A percentile compares a stretch with the other conserved stretches of the same genome.
phyloP scores from a whole-genome alignment of 306 rosid genomes.

The Astragalus membranaceus region DNA sequence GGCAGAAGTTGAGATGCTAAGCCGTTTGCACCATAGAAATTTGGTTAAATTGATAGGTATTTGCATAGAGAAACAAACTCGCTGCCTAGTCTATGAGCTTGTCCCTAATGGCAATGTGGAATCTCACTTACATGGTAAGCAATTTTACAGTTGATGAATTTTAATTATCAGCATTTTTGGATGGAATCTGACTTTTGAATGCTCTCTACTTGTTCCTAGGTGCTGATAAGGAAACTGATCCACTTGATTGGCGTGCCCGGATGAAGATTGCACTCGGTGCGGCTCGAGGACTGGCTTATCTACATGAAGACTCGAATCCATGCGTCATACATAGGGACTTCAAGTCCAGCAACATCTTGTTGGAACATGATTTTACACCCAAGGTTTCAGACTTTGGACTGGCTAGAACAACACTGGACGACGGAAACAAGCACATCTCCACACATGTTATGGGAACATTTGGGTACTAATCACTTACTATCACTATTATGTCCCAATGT shows the following conservation, averaged over 20 bases:
- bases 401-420: constrained; percentile 73
- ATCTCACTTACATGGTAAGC: constrained; percentile 79
- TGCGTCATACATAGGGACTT: constrained; percentile 87
- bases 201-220: constrained; percentile 35
- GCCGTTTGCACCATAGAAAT: constrained; percentile 86
- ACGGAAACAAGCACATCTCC: constrained; percentile 71
- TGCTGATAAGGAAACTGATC: constrained; percentile 64
- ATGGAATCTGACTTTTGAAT: background rate
- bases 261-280: constrained; percentile 90
- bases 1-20: constrained; percentile 88
- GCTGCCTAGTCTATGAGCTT: constrained; percentile 80
- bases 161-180: background rate
- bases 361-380: constrained; percentile 74
- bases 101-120: constrained; percentile 90
- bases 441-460: constrained; percentile 96
- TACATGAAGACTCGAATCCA: constrained; percentile 88
- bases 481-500: background rate
- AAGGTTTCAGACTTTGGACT: constrained; percentile 93
- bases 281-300: constrained; percentile 82
- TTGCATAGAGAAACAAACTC: constrained; percentile 64
- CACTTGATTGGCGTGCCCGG: constrained; percentile 75
- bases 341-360: constrained; percentile 83
- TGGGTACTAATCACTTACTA: constrained; percentile 42
- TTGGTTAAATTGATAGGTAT: constrained; percentile 73
- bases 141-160: constrained; percentile 1